These are phyloP conservation scores for Xylariaceae sp. DNA, from an alignment of 2,329 filamentous ascomycete genomes.

Conservation along the genomic window DNA sequence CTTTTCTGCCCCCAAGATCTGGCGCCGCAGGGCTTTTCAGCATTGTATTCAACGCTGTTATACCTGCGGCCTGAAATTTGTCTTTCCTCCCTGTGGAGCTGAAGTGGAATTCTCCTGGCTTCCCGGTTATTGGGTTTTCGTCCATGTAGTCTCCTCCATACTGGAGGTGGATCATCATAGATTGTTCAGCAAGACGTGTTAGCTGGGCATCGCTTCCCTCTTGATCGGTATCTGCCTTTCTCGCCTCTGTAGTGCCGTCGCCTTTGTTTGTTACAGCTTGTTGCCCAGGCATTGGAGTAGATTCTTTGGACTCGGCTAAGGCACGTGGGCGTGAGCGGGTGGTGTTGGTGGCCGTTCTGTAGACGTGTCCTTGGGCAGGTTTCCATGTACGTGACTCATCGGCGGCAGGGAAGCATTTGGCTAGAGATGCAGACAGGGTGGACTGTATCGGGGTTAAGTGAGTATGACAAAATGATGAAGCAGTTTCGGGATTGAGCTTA, in stretches of 20 bases:
- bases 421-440: conserved; percentile 52
- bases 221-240: conserved; percentile 35
- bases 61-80: conserved; percentile 27
- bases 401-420: conserved; percentile 48
- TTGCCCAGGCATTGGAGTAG: conserved; percentile 43
- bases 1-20: conserved; percentile 18
- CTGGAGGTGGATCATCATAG: conserved; percentile 53
- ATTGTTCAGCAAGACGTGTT: conserved; percentile 51
- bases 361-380: conserved; percentile 50
- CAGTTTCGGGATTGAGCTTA: conserved; percentile 30
- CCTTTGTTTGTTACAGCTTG: conserved; percentile 17
- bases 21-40: conserved; percentile 24
- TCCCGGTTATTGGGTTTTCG: conserved; percentile 64
- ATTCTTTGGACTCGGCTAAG: conserved; percentile 40
- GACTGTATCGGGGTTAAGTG: conserved; percentile 35
- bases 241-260: conserved; percentile 26
- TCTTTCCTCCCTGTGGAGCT: conserved; percentile 56
- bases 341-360: conserved; percentile 37
- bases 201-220: conserved; percentile 34
- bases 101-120: conserved; percentile 62
- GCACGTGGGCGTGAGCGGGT: conserved; percentile 27
- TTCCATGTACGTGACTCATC: conserved; percentile 52
- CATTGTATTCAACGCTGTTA: conserved; percentile 25
- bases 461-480: conserved; percentile 9
- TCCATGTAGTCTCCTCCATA: conserved; percentile 64